phyloP scores from a whole-genome alignment of 495 filamentous ascomycete species.

The Aspergillus kassunensis region DNA sequence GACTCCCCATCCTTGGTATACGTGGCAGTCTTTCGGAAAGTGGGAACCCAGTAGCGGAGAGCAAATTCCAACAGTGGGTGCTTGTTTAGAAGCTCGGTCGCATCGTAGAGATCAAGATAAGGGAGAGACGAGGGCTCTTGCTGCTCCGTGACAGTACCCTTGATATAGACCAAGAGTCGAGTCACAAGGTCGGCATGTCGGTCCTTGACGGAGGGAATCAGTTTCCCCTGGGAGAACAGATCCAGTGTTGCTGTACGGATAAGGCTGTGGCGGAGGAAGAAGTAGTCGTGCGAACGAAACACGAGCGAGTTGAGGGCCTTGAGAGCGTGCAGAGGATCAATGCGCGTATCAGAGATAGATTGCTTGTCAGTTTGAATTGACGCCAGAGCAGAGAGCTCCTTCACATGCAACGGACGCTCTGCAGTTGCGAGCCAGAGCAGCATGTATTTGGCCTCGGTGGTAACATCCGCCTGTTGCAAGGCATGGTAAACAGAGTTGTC shows the following conservation, averaged over 20 bases:
- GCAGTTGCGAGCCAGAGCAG: conserved; percentile 38
- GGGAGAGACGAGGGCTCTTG: conserved; percentile 28
- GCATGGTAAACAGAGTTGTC: conserved; percentile 25
- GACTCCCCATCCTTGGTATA: conserved; percentile 28
- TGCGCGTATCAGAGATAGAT: conserved; percentile 21
- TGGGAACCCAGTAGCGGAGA: conserved; percentile 34
- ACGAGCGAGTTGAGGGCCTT: conserved; percentile 29
- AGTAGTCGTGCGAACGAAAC: conserved; percentile 30
- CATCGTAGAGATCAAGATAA: conserved; percentile 30
- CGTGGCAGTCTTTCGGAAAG: conserved; percentile 26
- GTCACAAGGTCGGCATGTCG: conserved; percentile 32
- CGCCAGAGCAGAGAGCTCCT: conserved; percentile 28
- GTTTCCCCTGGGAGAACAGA: conserved; percentile 31
- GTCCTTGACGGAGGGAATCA: conserved; percentile 33
- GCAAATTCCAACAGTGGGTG: conserved; percentile 34
- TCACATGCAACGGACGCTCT: conserved; percentile 28
- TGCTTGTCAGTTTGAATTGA: conserved; percentile 31
- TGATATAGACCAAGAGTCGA: conserved; percentile 34
- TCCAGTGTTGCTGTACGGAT: conserved; percentile 32
- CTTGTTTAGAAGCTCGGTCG: conserved; percentile 21
- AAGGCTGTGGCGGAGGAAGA: conserved; percentile 35
- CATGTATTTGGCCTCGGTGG: conserved; percentile 28
- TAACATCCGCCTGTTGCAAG: conserved; percentile 21
- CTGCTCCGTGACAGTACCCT: conserved; percentile 26
- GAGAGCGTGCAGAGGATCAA: conserved; percentile 23